phyloP scores from a whole-genome alignment of 495 filamentous ascomycete genomes.

The Penicillium roqueforti region DNA sequence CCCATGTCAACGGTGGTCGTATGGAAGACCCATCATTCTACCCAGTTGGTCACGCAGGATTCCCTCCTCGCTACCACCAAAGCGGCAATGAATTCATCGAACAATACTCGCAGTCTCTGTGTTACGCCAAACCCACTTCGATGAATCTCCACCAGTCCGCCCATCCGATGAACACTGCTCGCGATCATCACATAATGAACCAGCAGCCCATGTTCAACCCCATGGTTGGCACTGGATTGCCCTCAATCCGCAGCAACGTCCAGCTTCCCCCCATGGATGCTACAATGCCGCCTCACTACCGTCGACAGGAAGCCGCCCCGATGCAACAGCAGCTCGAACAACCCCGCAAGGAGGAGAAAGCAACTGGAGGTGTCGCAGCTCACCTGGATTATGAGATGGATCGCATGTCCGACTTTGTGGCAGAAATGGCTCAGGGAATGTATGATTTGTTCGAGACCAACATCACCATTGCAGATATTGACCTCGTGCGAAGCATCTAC shows the following conservation, averaged over 20 bases:
- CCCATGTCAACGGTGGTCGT: conserved; percentile 39
- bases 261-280: conserved; percentile 44
- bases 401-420: conserved; percentile 95
- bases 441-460: conserved; percentile 60
- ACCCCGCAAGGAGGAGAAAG: conserved; percentile 50
- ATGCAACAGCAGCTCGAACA: conserved; percentile 37
- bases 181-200: conserved; percentile 31
- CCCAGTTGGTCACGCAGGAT: conserved; percentile 37
- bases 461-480: conserved; percentile 66
- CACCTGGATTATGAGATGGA: conserved; percentile 99
- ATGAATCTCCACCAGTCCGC: conserved; percentile 36
- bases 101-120: conserved; percentile 45
- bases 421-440: conserved; percentile 84
- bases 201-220: conserved; percentile 41
- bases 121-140: conserved; percentile 39
- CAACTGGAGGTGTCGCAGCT: conserved; percentile 84
- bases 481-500: conserved; percentile 71
- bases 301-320: conserved; percentile 36
- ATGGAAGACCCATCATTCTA: conserved; percentile 45
- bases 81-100: conserved; percentile 49
- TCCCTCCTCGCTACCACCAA: conserved; percentile 45
- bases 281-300: conserved; percentile 42
- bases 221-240: conserved; percentile 32
- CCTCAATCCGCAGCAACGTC: conserved; percentile 42
- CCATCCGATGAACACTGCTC: conserved; percentile 30